Evolutionary conservation across 306 rosid genomes (phyloP).

Genomic region (Mimosa bimucronata): DNA sequence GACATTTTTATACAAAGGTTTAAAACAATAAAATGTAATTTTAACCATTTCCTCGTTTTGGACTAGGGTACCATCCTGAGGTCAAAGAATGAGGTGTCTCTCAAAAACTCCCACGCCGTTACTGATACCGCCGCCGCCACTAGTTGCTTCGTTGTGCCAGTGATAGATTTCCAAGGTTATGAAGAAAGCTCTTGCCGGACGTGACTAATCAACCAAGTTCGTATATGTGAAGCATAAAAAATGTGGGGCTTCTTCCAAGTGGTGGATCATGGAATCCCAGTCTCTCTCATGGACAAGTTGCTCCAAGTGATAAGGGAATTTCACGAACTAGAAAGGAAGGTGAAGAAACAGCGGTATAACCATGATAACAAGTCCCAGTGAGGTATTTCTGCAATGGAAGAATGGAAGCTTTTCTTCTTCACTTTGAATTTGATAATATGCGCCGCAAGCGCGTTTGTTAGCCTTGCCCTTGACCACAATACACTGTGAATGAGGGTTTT

Average conservation of each 20-base stretch:
- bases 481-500: too few relatives aligned
- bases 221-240: conserved; percentile 60
- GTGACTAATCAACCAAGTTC: conserved; percentile 47
- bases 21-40: too few relatives aligned
- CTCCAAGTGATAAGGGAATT: conserved; percentile 50
- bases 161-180: conserved; percentile 58
- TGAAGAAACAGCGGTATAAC: conserved; percentile 73
- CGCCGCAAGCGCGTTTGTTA: too few relatives aligned
- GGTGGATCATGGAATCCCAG: conserved; percentile 71
- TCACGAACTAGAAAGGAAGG: conserved; percentile 68
- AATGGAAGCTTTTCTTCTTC: conserved; percentile 61
- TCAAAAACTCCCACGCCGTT: neutral
- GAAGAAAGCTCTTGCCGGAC: conserved; percentile 36
- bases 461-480: too few relatives aligned
- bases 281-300: conserved; percentile 51
- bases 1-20: too few relatives aligned
- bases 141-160: conserved; percentile 49
- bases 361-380: conserved; percentile 55
- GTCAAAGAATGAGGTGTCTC: too few relatives aligned
- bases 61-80: too few relatives aligned
- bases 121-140: neutral
- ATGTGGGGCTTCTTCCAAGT: conserved; percentile 84
- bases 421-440: too few relatives aligned
- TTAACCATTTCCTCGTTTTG: too few relatives aligned
- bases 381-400: conserved; percentile 72